Evolutionary conservation across 2,329 filamentous ascomycete genomes (phyloP), one percentile per base, ranked within the genome.

Genomic region (Cordyceps fumosorosea): DNA sequence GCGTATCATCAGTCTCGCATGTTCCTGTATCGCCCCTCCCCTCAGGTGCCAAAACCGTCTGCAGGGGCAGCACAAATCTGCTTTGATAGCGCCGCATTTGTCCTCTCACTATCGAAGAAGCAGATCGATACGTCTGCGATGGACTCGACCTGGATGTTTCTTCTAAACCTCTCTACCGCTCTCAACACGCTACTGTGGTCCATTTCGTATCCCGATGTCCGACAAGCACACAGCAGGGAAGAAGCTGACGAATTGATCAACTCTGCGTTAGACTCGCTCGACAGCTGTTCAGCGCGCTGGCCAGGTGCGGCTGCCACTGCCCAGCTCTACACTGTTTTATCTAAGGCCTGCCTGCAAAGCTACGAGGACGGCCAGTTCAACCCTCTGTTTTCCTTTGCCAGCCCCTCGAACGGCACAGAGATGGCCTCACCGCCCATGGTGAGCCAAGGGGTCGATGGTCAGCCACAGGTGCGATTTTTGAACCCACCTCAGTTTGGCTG

Each of bases 61-160:
- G 74, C 88, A 8, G 77, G 83, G n/a, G 91, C 93, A 1, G 93
- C 93, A 1, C 78, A 84, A 37, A 88, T 86, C 67, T 98, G 93
- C 72, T 97, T 89, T 70, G 87, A 95, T 52, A 92, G 91, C 47
- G 88, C 91, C 53, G 82, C 87, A 12, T 90, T 86, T 74, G 93
- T 96, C 70, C 90, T 97, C 68, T 83, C 88, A 66, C 85, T 93
- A 71, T 89, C 92, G 51, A 86, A 85, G 70, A 87, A 89, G 69
- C 92, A 96, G 73, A 89, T 96, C 70, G 84, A 88, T 66, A 86
- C 83, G 18, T 83, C 84, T 16, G 87, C 86, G 24, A 85, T 95
- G 12, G 93, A 97, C 70, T 81, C 97, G 64, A 97, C 93, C 0
- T 98, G 93, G 93, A 88, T 96, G 50, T 96, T 96, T 70, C 85